Base-by-base conservation (phyloP, 2,329 filamentous ascomycete species). In the Exophiala mesophila region DNA sequence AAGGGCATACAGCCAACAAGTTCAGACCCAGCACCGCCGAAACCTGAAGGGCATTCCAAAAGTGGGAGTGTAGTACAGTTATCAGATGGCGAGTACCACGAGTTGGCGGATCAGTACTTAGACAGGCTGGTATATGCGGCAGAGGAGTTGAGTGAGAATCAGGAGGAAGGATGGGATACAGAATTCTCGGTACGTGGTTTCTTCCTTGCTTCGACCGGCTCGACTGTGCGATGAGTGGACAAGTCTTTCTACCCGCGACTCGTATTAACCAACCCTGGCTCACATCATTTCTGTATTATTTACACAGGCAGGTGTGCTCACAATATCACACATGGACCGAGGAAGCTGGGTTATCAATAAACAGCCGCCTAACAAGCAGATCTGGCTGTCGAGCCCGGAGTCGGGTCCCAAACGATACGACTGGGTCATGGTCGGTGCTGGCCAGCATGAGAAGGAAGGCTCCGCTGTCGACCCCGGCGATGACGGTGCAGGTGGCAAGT, bases 311-410 rank as follows among this genome's bases (percentile, higher is more conserved):
- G 90, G 92, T 41, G 88, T 97, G 42, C 74, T 97, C 55, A 88
- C 82, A 50, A 73, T 97, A 58, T 73, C 70, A 5, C 78, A 86
- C 55, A 78, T 80, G 1, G 70, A 74, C 20, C 31, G 47, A 28
- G 88, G 89, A 49, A 90, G 80, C 20, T 98, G 94, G 62, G 86
- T 98, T 47, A 77, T 98, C 68, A 98, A 98, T 77, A 98, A 98
- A 67, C 92, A 98, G 65, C 92, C 92, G 0, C 88, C 90, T 15
- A 97, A 96, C 73, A 92, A 88, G 72, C 92, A 83, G 63, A 95
- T 98, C 60, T 98, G 92, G 92, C 79, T 97, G 33, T 92, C 87
- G 26, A 94, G 88, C 31, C 92, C 92, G 3, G 72, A 88, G 40
- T 89, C 86, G 4, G 92, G 92, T 0, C 92, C 92, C 10, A 96